Evolutionary conservation across 169 alveolate genomes (phyloP).

Genomic region (Plasmodium berghei): DNA sequence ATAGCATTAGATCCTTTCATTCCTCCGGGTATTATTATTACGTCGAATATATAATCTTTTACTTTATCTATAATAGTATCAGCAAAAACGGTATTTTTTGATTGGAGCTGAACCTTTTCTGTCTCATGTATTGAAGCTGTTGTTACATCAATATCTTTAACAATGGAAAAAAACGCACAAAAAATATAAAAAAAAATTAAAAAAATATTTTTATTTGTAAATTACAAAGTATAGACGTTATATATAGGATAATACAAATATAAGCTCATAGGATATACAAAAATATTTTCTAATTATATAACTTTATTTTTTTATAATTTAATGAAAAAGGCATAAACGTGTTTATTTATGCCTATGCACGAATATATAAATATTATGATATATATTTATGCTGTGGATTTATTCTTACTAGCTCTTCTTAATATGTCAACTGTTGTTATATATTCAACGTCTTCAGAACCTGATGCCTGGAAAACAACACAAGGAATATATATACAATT

Average conservation of each 20-base stretch:
- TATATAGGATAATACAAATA: no score
- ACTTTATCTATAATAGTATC: constrained; percentile 81
- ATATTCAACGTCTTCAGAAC: constrained; percentile 86
- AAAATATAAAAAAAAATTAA: not conserved
- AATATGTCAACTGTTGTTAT: constrained; percentile 84
- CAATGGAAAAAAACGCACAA: constrained; percentile 71
- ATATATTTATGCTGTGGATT: constrained; percentile 34
- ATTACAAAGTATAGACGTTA: no score
- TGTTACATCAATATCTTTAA: constrained; percentile 73
- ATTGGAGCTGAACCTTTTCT: constrained; percentile 58
- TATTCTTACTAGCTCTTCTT: constrained; percentile 82
- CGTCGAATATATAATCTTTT: constrained; percentile 76
- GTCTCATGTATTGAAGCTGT: constrained; percentile 67
- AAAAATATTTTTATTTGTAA: not conserved
- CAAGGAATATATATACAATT: not conserved
- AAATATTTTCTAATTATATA: no score
- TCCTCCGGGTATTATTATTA: constrained; percentile 86
- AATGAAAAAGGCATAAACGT: not conserved
- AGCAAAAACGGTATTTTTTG: constrained; percentile 72
- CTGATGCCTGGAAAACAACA: constrained; percentile 59
- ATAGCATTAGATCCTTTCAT: constrained; percentile 81
- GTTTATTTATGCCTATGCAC: not conserved
- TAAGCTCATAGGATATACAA: no score
- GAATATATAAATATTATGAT: not conserved
- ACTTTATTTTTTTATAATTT: no score